These are phyloP conservation scores for Leptographium flavum DNA, from an alignment of 2,329 filamentous ascomycete genomes.

Conservation along the genomic window DNA sequence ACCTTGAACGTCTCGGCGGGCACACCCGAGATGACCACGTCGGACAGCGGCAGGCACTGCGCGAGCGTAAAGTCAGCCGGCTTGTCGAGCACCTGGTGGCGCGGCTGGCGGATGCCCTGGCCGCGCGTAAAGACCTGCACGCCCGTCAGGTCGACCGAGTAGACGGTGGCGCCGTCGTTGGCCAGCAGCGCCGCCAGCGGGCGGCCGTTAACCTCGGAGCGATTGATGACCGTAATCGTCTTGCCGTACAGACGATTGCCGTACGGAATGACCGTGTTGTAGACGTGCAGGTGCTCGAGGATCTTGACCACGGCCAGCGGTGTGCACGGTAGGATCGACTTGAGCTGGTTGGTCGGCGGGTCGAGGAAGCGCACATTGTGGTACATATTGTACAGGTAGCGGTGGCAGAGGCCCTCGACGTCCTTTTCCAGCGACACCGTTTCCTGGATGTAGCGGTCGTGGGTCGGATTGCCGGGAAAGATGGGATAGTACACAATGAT, in stretches of 20 bases:
- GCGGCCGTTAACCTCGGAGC: conserved; percentile 87
- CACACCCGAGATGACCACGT: conserved; percentile 90
- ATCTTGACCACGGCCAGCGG: conserved; percentile 95
- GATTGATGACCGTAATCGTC: conserved; percentile 92
- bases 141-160: conserved; percentile 84
- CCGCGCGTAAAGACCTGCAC: conserved; percentile 88
- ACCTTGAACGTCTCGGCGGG: conserved; percentile 84
- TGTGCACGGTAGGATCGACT: conserved; percentile 90
- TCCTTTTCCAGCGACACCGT: conserved; percentile 83
- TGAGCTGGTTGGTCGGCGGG: conserved; percentile 58
- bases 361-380: conserved; percentile 95
- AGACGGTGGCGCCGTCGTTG: conserved; percentile 91
- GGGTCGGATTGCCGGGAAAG: conserved; percentile 62
- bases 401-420: conserved; percentile 86
- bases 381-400: conserved; percentile 98
- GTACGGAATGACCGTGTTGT: conserved; percentile 86
- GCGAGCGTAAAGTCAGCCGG: conserved; percentile 58
- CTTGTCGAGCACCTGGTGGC: conserved; percentile 78
- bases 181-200: conserved; percentile 85
- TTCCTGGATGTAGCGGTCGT: conserved; percentile 93
- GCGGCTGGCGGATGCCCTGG: conserved; percentile 67
- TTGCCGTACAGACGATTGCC: conserved; percentile 88
- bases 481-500: conserved; percentile 99
- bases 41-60: conserved; percentile 72
- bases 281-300: conserved; percentile 86